Base-by-base conservation (phyloP, 179 eudicot genomes). In the Silene coronaria region DNA sequence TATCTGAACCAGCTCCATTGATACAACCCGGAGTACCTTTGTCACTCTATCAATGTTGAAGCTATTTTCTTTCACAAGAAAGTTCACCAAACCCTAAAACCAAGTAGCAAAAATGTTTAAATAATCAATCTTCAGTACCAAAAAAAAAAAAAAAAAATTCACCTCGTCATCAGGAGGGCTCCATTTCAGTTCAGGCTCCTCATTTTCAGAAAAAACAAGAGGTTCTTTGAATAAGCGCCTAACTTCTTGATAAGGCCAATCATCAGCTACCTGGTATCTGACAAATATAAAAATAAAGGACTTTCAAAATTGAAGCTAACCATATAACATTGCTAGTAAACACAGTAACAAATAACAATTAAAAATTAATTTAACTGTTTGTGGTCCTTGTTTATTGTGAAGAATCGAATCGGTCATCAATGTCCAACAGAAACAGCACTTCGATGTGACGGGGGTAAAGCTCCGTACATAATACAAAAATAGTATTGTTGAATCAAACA, bases 141-240 rank as follows among this genome's bases (percentile, higher is more conserved):
- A 36, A 8, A 34, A 48, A 78, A 55, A 34, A 27, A 11, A 1
- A 36, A 8, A 34, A 48, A 78, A 55, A 34, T 22, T 12, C 72
- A 95, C 99, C 85, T 95, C 93, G 80, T 95, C 99, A 81, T 95
- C 99, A 58, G 99, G 99, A 79, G 93, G 73, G 79, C 80, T 78
- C 99, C 97, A 95, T 75, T 88, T 95, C 36, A 92, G 74, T 66
- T 95, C 97, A 79, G 88, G 87, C 78, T 84, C 85, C 77, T 91
- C 95, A 14, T 87, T 85, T 78, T 86, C 91, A 71, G 85, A 59
- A 76, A 78, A 81, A 55, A 95, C 97, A 21, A 65, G 80, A 75
- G 99, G 97, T 75, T 91, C 97, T 78, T 91, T 95, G 63, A 95
- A 95, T 76, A 95, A 87, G 67, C 83, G 84, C 64, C 97, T 85